These are phyloP conservation scores for Macrolepiota dolichaula DNA, from an alignment of 768 basidiomycete species.

Conservation along the genomic window DNA sequence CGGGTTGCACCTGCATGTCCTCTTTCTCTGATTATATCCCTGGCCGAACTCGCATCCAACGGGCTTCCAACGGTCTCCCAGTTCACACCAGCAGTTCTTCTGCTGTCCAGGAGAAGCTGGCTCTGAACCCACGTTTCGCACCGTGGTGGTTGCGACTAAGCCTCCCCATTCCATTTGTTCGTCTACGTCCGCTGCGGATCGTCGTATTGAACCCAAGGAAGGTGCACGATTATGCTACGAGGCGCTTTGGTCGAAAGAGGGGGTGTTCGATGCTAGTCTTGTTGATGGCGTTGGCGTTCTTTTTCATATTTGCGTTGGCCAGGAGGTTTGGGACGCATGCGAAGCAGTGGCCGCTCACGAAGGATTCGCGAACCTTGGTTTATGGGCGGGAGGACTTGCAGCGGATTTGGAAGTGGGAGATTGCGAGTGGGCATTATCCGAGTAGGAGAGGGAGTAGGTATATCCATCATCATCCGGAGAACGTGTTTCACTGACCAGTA, in stretches of 20 bases:
- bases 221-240: constrained; percentile 52
- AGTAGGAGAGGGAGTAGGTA: constrained; percentile 72
- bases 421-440: constrained; percentile 91
- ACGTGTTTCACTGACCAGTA: no score
- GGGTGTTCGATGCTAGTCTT: constrained; percentile 52
- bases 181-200: constrained; percentile 52
- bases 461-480: not conserved
- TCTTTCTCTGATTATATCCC: constrained; percentile 45
- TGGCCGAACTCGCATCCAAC: constrained; percentile 45
- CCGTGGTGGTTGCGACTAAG: constrained; percentile 62
- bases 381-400: constrained; percentile 77
- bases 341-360: constrained; percentile 51
- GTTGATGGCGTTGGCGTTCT: constrained; percentile 42
- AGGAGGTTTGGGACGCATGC: constrained; percentile 59
- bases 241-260: constrained; percentile 56
- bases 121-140: constrained; percentile 35
- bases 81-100: constrained; percentile 39
- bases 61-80: constrained; percentile 30
- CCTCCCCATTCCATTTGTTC: constrained; percentile 58
- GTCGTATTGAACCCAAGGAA: constrained; percentile 58
- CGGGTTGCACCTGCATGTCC: constrained; percentile 34
- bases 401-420: constrained; percentile 95
- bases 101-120: constrained; percentile 60
- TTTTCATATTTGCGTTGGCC: constrained; percentile 56
- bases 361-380: constrained; percentile 55